Evolutionary conservation across 164 flowering plant genomes (phyloP).

Genomic region (Protea cynaroides): DNA sequence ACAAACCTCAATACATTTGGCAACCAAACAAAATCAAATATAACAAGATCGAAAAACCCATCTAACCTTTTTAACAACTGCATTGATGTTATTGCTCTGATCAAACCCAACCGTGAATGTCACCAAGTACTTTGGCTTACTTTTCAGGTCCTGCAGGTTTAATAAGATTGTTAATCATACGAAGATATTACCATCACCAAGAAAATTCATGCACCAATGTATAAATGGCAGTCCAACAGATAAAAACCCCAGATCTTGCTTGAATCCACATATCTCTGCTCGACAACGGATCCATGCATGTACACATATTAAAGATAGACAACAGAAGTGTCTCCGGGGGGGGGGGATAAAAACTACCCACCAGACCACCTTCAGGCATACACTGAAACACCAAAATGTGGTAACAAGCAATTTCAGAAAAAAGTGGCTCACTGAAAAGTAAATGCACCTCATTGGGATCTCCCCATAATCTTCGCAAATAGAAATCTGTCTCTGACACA

Average conservation of each 20-base stretch:
- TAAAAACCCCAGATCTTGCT: background rate
- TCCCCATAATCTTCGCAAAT: conserved; percentile 92
- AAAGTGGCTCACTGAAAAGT: background rate
- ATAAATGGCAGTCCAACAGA: conserved; percentile 1
- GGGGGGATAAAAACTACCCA: no score
- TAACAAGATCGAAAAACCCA: background rate
- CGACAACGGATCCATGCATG: no score
- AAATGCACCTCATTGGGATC: conserved; percentile 74
- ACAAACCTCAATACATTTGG: conserved; percentile 15
- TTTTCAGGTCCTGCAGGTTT: conserved; percentile 68
- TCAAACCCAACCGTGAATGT: conserved; percentile 82
- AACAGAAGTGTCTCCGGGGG: no score
- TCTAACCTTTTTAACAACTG: conserved; percentile 72
- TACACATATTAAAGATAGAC: background rate
- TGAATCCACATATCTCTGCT: no score
- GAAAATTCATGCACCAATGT: background rate
- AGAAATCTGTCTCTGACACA: conserved; percentile 67
- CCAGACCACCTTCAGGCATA: no score
- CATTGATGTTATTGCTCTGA: conserved; percentile 65
- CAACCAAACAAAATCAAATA: background rate
- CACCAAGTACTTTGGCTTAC: conserved; percentile 70
- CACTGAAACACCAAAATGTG: no score
- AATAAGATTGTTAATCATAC: conserved; percentile 5
- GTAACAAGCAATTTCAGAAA: no score
- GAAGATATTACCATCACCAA: background rate